A percentile compares a stretch with the other conserved stretches of the same genome.
Evolutionary conservation across 768 basidiomycete species (phyloP).

Genomic region (Mycena olivaceomarginata): DNA sequence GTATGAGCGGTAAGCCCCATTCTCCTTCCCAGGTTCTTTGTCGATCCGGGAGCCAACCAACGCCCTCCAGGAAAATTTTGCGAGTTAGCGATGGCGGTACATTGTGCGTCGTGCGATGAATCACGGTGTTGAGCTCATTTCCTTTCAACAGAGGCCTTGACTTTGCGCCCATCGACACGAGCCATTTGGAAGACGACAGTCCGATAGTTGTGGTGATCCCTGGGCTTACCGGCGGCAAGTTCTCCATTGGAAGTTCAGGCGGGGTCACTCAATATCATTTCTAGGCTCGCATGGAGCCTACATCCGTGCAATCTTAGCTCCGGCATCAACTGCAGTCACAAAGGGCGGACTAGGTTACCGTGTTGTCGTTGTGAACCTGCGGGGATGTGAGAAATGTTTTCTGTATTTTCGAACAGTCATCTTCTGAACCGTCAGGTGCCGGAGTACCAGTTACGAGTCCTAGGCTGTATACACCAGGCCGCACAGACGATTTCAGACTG

Average conservation of each 20-base stretch:
- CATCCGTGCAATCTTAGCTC: constrained; percentile 10
- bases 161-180: constrained; percentile 20
- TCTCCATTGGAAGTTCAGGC: too few species aligned
- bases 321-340: constrained; percentile 10
- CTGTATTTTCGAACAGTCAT: neutral
- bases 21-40: too few species aligned
- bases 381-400: constrained; percentile 5
- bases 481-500: constrained; percentile 24
- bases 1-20: constrained; percentile 6
- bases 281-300: constrained; percentile 20
- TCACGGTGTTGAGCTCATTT: neutral
- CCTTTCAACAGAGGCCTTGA: constrained; percentile 12
- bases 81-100: constrained; percentile 16
- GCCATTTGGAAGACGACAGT: constrained; percentile 17
- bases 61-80: neutral
- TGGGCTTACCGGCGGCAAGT: constrained; percentile 22
- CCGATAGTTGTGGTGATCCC: constrained; percentile 19
- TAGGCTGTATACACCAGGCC: constrained; percentile 23
- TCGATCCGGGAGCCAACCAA: neutral
- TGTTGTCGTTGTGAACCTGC: neutral
- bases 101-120: constrained; percentile 5
- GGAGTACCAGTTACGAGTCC: constrained; percentile 26
- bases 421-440: neutral
- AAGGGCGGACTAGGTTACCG: constrained; percentile 14
- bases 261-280: neutral